A percentile compares a stretch with the other conserved stretches of the same genome.
Conservation (phyloP, 371 early-diverging fungal species). For the Actinomortierella wolfii region DNA sequence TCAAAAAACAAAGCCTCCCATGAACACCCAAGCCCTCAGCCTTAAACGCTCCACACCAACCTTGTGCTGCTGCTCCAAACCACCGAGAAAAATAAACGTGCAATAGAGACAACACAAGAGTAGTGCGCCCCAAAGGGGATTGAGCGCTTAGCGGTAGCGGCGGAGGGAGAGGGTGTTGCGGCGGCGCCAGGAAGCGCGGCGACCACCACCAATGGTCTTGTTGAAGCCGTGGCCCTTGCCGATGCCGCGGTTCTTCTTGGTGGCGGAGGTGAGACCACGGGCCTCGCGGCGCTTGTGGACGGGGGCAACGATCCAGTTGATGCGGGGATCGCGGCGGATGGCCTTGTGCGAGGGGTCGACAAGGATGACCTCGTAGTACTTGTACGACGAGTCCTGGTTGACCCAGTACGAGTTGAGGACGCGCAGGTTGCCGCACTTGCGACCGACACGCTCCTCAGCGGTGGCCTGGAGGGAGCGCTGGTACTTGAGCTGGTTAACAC, state of each 20-base stretch:
- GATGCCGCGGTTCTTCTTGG: conserved; percentile 97
- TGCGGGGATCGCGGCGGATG: conserved; percentile 97
- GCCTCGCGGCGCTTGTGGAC: conserved; percentile 99
- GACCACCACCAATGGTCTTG: conserved; percentile 98
- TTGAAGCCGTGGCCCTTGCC: conserved; percentile 98
- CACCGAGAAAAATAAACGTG: too few species aligned
- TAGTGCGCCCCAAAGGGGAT: too few species aligned
- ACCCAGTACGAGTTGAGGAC: conserved; percentile 99
- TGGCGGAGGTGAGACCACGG: conserved; percentile 96
- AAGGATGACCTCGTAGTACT: conserved; percentile 99
- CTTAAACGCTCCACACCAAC: too few species aligned
- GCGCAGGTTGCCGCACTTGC: conserved; percentile 93
- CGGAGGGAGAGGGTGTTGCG: conserved; percentile 83
- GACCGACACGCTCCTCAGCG: conserved; percentile 98
- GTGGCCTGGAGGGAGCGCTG: conserved; percentile 90
- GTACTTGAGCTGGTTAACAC: conserved; percentile 97
- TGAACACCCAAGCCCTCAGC: too few species aligned
- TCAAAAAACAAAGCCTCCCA: too few species aligned
- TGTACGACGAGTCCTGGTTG: conserved; percentile 98
- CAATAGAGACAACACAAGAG: too few species aligned
- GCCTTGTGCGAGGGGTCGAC: conserved; percentile 97
- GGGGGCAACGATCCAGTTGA: conserved; percentile 98
- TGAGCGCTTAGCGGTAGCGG: conserved; percentile 74
- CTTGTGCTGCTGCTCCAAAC: too few species aligned
- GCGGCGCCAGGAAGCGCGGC: conserved; percentile 74